A percentile compares a stretch with the other conserved stretches of the same genome.
Evolutionary conservation across 1,284 basidiomycete species (phyloP).

Genomic region (Pyrrhoderma noxium): DNA sequence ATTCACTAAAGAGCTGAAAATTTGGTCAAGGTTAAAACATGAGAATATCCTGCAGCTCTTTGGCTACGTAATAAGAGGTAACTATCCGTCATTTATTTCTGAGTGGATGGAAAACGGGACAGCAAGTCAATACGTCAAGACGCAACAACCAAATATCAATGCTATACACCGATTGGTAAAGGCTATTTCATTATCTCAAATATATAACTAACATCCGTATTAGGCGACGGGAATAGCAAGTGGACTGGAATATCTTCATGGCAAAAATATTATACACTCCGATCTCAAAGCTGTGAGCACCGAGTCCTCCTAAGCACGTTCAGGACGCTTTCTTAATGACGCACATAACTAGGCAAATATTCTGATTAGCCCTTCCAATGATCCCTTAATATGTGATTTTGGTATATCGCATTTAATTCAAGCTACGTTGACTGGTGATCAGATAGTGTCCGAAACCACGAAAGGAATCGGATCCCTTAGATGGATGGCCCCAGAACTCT

Average conservation of each 20-base stretch:
- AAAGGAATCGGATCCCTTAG: conserved; percentile 9
- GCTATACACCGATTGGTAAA: conserved; percentile 6
- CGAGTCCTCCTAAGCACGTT: neutral
- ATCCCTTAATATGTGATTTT: conserved; percentile 13
- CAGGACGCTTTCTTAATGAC: too few species aligned
- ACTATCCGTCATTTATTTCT: conserved; percentile 12
- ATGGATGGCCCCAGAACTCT: conserved; percentile 14
- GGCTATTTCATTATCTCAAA: neutral
- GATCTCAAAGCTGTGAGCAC: conserved; percentile 13
- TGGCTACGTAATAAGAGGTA: conserved; percentile 4
- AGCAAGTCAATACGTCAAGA: conserved; percentile 1
- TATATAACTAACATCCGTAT: neutral
- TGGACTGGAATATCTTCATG: conserved; percentile 9
- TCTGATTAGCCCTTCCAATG: neutral
- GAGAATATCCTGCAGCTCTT: conserved; percentile 7
- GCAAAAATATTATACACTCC: conserved; percentile 5
- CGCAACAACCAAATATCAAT: neutral
- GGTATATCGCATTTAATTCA: conserved; percentile 8
- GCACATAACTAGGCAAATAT: conserved; percentile 10
- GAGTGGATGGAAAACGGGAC: conserved; percentile 17
- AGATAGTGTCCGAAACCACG: neutral
- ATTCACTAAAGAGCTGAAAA: conserved; percentile 5
- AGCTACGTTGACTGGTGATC: neutral
- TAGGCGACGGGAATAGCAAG: conserved; percentile 11
- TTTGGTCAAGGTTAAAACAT: conserved; percentile 14